phyloP scores from a whole-genome alignment of 2,329 filamentous ascomycete genomes.

The Aspergillus floridensis region DNA sequence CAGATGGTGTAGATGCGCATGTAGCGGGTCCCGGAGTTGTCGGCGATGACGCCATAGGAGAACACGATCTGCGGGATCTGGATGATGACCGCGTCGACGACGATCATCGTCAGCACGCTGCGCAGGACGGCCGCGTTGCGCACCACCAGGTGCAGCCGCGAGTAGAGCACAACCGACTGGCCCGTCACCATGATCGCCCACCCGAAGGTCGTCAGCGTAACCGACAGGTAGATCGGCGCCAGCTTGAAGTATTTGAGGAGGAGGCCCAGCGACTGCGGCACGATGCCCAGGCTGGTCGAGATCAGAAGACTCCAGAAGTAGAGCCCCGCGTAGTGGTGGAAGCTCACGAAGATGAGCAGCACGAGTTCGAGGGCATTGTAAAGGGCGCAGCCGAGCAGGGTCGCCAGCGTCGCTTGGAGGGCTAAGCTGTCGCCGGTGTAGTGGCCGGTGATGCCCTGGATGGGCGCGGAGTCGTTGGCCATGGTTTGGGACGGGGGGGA shows the following conservation, averaged over 20 bases:
- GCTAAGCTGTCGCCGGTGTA: constrained; percentile 33
- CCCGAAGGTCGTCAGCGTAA: constrained; percentile 48
- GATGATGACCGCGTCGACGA: constrained; percentile 52
- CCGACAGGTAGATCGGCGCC: constrained; percentile 29
- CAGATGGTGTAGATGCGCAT: constrained; percentile 40
- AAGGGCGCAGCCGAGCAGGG: constrained; percentile 46
- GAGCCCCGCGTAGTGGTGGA: constrained; percentile 43
- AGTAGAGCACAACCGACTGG: constrained; percentile 61
- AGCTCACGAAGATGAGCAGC: constrained; percentile 48
- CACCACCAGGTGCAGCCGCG: constrained; percentile 58
- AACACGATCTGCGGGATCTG: constrained; percentile 54
- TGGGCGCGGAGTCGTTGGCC: constrained; percentile 6
- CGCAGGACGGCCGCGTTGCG: constrained; percentile 47
- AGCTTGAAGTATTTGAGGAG: constrained; percentile 44
- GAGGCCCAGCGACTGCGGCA: constrained; percentile 46
- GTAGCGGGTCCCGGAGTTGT: constrained; percentile 10
- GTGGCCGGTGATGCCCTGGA: constrained; percentile 35
- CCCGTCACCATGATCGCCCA: constrained; percentile 61
- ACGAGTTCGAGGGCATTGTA: constrained; percentile 51
- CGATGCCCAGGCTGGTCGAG: constrained; percentile 43
- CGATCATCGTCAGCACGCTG: constrained; percentile 56
- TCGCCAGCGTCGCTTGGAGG: constrained; percentile 41
- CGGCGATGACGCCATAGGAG: constrained; percentile 43
- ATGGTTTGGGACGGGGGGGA: background rate
- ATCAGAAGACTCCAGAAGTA: constrained; percentile 52